phyloP scores from a whole-genome alignment of 2,329 filamentous ascomycete species.

The Venturia carpophila region DNA sequence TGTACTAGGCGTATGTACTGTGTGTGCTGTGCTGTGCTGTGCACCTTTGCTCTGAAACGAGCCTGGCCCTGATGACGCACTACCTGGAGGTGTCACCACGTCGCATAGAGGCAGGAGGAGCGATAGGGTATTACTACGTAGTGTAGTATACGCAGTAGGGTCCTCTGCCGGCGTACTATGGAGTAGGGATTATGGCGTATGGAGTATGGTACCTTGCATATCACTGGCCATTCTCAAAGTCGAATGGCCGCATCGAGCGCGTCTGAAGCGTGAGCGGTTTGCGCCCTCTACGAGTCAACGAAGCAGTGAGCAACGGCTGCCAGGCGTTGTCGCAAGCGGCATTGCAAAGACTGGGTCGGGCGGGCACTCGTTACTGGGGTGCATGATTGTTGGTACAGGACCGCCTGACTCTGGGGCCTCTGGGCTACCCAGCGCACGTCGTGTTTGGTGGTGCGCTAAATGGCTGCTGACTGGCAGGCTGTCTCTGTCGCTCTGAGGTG shows the following conservation, averaged over 20 bases:
- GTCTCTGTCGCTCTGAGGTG: neutral
- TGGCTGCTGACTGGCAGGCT: too few species aligned
- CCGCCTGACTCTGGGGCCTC: too few species aligned
- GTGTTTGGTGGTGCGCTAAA: neutral
- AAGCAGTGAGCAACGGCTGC: neutral
- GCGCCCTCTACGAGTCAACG: too few species aligned
- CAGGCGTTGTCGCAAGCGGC: neutral
- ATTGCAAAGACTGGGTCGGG: neutral
- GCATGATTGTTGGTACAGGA: neutral
- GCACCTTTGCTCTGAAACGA: too few species aligned
- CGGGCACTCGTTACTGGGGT: too few species aligned
- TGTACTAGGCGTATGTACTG: too few species aligned
- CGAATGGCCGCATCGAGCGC: neutral
- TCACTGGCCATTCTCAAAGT: neutral
- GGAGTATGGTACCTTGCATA: conserved; percentile 12
- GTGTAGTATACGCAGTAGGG: too few species aligned
- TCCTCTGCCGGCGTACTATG: too few species aligned
- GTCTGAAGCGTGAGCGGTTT: neutral
- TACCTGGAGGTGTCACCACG: neutral
- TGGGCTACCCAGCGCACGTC: too few species aligned
- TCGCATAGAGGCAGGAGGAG: neutral
- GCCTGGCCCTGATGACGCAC: neutral
- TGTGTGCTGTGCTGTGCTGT: too few species aligned
- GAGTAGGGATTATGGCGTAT: too few species aligned
- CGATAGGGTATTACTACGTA: neutral